These are phyloP conservation scores for Pascua guehoae DNA, from an alignment of 1,284 basidiomycete genomes.

Conservation along the genomic window DNA sequence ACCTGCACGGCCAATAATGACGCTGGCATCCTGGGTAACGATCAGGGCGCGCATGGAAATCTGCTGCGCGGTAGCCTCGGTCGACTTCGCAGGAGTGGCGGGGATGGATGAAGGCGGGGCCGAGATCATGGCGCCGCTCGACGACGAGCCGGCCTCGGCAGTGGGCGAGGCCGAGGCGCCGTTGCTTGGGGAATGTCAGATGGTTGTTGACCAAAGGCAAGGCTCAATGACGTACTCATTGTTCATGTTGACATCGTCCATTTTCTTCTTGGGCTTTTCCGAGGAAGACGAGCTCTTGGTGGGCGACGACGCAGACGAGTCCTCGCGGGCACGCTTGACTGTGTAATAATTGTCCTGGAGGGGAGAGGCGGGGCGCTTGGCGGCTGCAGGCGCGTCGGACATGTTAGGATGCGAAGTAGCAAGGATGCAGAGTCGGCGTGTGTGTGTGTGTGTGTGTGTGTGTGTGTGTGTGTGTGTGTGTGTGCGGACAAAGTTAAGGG, in stretches of 20 bases:
- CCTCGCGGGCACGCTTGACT: constrained; percentile 29
- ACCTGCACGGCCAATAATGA: constrained; percentile 97
- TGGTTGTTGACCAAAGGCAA: neutral
- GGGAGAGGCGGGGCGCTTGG: constrained; percentile 37
- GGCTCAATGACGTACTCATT: constrained; percentile 24
- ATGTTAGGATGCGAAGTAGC: constrained; percentile 6
- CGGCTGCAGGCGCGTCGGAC: constrained; percentile 25
- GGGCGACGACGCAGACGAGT: constrained; percentile 15
- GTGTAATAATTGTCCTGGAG: constrained; percentile 20
- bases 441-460: neutral
- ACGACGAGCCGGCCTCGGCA: constrained; percentile 32
- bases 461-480: neutral
- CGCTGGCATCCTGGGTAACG: constrained; percentile 97
- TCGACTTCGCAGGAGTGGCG: constrained; percentile 34
- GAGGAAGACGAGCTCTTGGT: constrained; percentile 6
- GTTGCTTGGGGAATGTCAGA: neutral
- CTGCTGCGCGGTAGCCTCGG: constrained; percentile 43
- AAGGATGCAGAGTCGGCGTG: neutral
- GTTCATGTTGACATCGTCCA: constrained; percentile 39
- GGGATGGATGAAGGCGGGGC: constrained; percentile 31
- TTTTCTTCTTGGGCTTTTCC: constrained; percentile 29
- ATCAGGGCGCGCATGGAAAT: constrained; percentile 95
- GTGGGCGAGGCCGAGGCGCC: neutral
- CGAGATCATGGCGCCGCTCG: constrained; percentile 19
- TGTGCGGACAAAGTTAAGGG: neutral